Evolutionary conservation across 345 rosid genomes (phyloP), one percentile per base, ranked within the genome.

Genomic region (Pistacia vera): DNA sequence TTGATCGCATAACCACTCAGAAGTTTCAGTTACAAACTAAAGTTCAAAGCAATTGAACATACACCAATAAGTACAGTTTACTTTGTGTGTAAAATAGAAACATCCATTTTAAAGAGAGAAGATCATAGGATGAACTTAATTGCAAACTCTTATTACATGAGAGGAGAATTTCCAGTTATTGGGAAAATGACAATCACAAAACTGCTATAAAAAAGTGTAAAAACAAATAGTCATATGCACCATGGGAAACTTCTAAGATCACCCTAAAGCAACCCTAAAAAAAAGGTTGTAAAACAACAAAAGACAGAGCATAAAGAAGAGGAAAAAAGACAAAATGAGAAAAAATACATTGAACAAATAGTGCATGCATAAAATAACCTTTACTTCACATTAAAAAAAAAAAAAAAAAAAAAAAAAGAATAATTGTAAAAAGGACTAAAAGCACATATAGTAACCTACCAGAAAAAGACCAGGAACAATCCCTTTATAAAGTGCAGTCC

Each of bases 401-500:
- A 22, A 22, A 22, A 22, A n/a, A n/a, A n/a, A n/a, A n/a, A 25
- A 25, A 25, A 25, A 25, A 25, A 25, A 25, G 25, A 25, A 25
- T 25, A 25, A 25, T 25, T 25, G 10, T 49, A 77, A 28, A 63
- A 54, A 38, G 49, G 8, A 33, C 25, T 35, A 33, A 18, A 16
- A 68, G 44, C 2, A 67, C 63, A 44, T 16, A 51, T 75, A 65
- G 71, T 60, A 79, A 88, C 87, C 80, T 80, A 96, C 97, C 87
- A 90, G 85, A 38, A 95, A 83, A 49, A 95, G 97, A 79, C 93
- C 78, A 58, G 99, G 98, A 85, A 80, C 84, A 74, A 95, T 76
- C 75, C 99, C 98, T 82, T 80, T 93, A 83, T 92, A 95, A 77
- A 95, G 90, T 71, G 92, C 98, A 61, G 77, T 79, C 89, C 92